Percentiles rank a stretch among this genome's conserved stretches.
phyloP scores from a whole-genome alignment of 2,329 filamentous ascomycete species.

The Ceratocystis variospora region DNA sequence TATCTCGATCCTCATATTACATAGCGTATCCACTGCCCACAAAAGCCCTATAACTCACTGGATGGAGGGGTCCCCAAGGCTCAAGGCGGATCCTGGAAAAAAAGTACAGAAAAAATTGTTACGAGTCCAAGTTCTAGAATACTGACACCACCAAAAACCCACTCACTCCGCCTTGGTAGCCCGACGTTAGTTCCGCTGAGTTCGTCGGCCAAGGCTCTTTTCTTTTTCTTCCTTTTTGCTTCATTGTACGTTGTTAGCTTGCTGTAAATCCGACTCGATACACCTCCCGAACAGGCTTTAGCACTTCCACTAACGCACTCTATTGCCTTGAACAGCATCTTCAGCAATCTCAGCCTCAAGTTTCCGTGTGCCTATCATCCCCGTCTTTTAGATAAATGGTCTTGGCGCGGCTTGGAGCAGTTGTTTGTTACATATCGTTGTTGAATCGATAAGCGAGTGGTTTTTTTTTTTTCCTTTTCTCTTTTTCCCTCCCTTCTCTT shows the following conservation, averaged over 20 bases:
- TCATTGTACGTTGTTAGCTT: neutral
- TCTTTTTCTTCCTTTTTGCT: neutral
- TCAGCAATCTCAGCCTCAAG: neutral
- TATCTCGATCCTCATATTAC: slow-evolving; percentile 1
- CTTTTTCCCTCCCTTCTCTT: slow-evolving; percentile 9
- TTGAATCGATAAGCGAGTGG: slow-evolving; percentile 15
- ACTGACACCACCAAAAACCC: slow-evolving; percentile 2
- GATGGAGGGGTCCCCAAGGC: neutral
- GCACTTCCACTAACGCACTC: neutral
- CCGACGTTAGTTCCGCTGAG: slow-evolving; percentile 2
- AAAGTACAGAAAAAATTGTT: slow-evolving; percentile 9
- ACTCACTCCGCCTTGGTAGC: neutral
- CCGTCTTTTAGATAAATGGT: neutral
- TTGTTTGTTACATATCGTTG: slow-evolving; percentile 5
- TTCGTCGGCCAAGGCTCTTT: neutral
- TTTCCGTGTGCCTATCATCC: neutral
- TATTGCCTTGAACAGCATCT: neutral
- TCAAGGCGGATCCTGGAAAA: slow-evolving; percentile 3
- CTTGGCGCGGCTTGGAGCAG: slow-evolving; percentile 5
- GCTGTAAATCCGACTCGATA: neutral
- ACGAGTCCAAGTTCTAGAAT: neutral
- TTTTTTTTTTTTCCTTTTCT: slow-evolving; percentile 8
- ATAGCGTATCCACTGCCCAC: slow-evolving; percentile 10
- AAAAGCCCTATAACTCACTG: neutral
- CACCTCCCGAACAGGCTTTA: neutral